Evolutionary conservation across 805 yeast species (phyloP), one percentile per base, ranked within the genome.

Genomic region (Priceomyces medius): DNA sequence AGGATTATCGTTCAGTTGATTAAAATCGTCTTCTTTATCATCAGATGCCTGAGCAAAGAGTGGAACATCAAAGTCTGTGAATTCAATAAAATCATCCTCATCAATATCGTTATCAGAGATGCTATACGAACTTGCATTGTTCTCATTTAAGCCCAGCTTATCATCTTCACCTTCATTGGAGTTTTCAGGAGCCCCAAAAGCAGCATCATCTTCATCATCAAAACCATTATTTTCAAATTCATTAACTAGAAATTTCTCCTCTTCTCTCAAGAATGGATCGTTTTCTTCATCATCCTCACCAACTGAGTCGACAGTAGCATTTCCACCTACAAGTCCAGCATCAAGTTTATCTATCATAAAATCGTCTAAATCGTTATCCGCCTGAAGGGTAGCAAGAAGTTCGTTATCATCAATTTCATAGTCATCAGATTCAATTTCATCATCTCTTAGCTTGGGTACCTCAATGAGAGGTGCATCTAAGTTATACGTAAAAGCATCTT

Each of bases 341-440:
- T 29, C 19, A n/a, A 21, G 24, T 14, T 40, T 32, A 4, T 39
- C 40, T 10, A 44, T 37, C 19, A 51, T 42, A 42, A 68, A 68
- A 41, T 70, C 74, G 31, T 68, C 75, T 13, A 63, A 42, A 44
- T 71, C 76, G 37, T 69, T 68, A 42, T 72, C 77, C 1, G 73
- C 76, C 47, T 72, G 74, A 24, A 72, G 54, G 2, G 76, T 72
- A 13, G 76, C 76, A 32, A 71, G 55, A 23, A 71, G 54, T 45
- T 68, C 76, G 46, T 71, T 69, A 47, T 71, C 76, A 50, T 71
- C 82, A 44, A 77, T 71, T 49, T 77, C 82, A 50, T 82, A 81
- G 52, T 81, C 90, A 42, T 81, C 88, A 0, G 84, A 77, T 43
- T 64, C 65, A 32, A 68, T 50, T 36, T 69, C 77, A 20, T 66